A percentile compares a stretch with the other conserved stretches of the same genome.
phyloP scores from a whole-genome alignment of 306 rosid genomes.

The Glycine tomentella region DNA sequence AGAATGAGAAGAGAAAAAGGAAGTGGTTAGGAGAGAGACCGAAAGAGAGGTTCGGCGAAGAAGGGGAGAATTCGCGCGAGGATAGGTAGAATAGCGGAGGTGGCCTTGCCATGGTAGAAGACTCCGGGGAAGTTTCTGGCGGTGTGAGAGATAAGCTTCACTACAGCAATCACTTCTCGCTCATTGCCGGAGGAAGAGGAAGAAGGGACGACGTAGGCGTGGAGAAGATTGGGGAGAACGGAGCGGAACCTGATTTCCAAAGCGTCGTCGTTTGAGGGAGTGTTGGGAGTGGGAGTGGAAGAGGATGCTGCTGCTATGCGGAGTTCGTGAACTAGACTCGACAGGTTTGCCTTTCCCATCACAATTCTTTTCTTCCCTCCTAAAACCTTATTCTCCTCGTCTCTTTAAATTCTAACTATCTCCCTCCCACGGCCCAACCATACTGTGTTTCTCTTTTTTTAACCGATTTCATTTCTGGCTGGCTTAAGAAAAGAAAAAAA shows the following conservation, averaged over 20 bases:
- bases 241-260: constrained; percentile 79
- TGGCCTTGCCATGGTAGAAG: constrained; percentile 70
- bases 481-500: too few species aligned
- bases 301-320: constrained; percentile 80
- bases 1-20: background rate
- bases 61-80: constrained; percentile 81
- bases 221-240: constrained; percentile 84
- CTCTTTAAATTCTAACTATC: too few species aligned
- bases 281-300: constrained; percentile 48
- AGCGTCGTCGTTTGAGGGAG: constrained; percentile 56
- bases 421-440: too few species aligned
- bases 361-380: constrained; percentile 16
- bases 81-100: constrained; percentile 62
- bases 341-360: constrained; percentile 72
- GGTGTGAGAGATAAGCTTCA: constrained; percentile 74
- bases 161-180: constrained; percentile 75
- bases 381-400: background rate
- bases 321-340: constrained; percentile 81
- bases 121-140: constrained; percentile 82
- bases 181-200: constrained; percentile 57
- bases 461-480: too few species aligned
- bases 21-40: constrained; percentile 29
- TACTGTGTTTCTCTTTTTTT: too few species aligned
- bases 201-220: constrained; percentile 70
- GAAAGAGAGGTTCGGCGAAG: constrained; percentile 71